Percentiles rank a stretch among this genome's conserved stretches.
Evolutionary conservation across 31 red algal genomes (phyloP).

Genomic region (Endocladia muricata): DNA sequence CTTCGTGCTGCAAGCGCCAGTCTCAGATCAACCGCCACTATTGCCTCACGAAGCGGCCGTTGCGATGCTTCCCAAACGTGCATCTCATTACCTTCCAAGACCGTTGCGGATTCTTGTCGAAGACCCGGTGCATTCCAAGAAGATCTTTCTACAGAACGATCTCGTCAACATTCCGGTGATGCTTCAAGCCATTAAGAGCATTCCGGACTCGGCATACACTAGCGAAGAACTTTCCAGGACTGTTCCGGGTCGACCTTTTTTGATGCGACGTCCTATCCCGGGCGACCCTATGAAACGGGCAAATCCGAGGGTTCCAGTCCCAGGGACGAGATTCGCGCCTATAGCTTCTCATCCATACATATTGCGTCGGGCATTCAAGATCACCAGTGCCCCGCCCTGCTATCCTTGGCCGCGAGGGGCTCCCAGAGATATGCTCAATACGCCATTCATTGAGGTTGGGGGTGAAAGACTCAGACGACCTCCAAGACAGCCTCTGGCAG

Average conservation of each 20-base stretch:
- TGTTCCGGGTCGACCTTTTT: conserved; percentile 16
- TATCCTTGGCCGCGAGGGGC: conserved; percentile 44
- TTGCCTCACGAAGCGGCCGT: conserved; percentile 56
- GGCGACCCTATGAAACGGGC: neutral
- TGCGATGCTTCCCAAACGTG: conserved; percentile 64
- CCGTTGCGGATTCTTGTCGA: conserved; percentile 43
- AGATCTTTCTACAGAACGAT: conserved; percentile 29
- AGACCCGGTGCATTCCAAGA: neutral
- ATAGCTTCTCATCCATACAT: conserved; percentile 20
- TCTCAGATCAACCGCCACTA: conserved; percentile 49
- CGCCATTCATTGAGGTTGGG: conserved; percentile 25
- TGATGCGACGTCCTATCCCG: conserved; percentile 11
- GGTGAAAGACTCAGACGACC: neutral
- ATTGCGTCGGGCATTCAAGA: conserved; percentile 8
- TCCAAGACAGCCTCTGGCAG: neutral
- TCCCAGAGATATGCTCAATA: conserved; percentile 8
- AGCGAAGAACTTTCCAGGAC: conserved; percentile 20
- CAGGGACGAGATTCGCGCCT: conserved; percentile 31
- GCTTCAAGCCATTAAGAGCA: conserved; percentile 14
- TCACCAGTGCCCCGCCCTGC: conserved; percentile 43
- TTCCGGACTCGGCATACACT: conserved; percentile 52
- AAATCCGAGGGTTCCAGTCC: conserved; percentile 21
- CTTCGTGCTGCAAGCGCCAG: conserved; percentile 34
- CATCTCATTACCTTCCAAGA: conserved; percentile 55
- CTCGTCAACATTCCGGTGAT: conserved; percentile 29